Base-by-base conservation (phyloP, 495 filamentous ascomycete genomes). In the Talaromyces borbonicus region DNA sequence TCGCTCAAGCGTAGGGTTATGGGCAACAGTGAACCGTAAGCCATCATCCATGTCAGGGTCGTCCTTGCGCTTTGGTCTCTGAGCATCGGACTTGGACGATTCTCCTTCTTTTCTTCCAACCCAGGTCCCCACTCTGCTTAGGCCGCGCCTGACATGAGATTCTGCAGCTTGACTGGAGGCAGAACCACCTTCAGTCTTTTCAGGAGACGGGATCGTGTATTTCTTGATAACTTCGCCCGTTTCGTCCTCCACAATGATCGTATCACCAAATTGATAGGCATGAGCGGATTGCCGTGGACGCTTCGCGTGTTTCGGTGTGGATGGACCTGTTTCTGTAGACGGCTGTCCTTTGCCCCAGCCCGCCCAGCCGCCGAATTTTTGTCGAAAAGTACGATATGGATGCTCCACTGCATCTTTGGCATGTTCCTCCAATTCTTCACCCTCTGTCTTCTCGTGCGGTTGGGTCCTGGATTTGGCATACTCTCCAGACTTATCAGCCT, bases 181-280 rank as follows among this genome's bases (percentile, higher is more conserved):
- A 37, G 54, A 53, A n/a, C 51, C 49, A 38, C 29, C 58, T 31
- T 55, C 62, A 8, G 52, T 22, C 41, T 59, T 60, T 53, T 55
- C 53, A 56, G 52, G 48, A 3, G 71, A 54, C 8, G 89, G 84
- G 23, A 96, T 81, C 43, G 94, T 87, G 60, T 95, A 97, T 49
- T 92, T 94, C 71, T 94, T 93, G 60, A 99, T 78, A 9, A 99
- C 93, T 57, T 99, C 93, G 23, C 93, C 93, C 58, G 95, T 85
- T 59, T 90, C 89, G 54, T 99, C 90, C 63, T 99, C 93, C 12
- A 99, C 88, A 56, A 99, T 96, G 53, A 99, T 90, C 60, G 89
- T 95, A 52, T 87, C 92, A 35, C 90, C 93, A 53, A 90, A 96
- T 53, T 95, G 88, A 55, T 95, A 99, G 3, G 93, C 93, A 55